Percentiles rank a stretch among this genome's conserved stretches.
Conservation (phyloP, 129 eudicot species). For the Saussurea involucrata region DNA sequence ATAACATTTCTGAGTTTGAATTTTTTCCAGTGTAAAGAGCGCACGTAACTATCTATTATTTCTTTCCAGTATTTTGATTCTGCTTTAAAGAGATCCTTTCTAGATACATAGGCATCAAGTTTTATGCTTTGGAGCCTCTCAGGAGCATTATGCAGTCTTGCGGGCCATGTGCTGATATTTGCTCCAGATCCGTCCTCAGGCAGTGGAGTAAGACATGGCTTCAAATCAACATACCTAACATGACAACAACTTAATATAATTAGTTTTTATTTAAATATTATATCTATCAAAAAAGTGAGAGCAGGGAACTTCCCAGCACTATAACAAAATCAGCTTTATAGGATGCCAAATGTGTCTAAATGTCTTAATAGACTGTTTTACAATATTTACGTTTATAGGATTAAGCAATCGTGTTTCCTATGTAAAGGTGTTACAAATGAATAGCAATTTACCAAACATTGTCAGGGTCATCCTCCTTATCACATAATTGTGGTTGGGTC, state of each 20-base stretch:
- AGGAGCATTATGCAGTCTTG: slow-evolving; percentile 76
- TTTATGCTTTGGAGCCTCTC: slow-evolving; percentile 82
- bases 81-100: slow-evolving; percentile 85
- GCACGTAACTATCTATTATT: slow-evolving; percentile 68
- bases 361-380: background rate
- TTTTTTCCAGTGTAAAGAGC: slow-evolving; percentile 64
- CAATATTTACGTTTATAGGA: background rate
- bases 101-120: slow-evolving; percentile 80
- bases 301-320: background rate
- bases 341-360: background rate
- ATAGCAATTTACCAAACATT: slow-evolving; percentile 59
- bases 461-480: slow-evolving; percentile 80
- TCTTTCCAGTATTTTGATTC: slow-evolving; percentile 94
- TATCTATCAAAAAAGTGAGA: background rate
- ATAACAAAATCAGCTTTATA: background rate
- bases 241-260: background rate
- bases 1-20: slow-evolving; percentile 75
- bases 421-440: background rate
- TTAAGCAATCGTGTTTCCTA: background rate
- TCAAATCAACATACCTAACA: slow-evolving; percentile 79
- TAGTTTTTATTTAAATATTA: background rate
- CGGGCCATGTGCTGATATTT: slow-evolving; percentile 76
- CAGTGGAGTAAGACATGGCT: slow-evolving; percentile 70
- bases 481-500: slow-evolving; percentile 76
- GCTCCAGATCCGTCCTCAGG: slow-evolving; percentile 79